Evolutionary conservation across 495 filamentous ascomycete species (phyloP).

Genomic region (Evernia prunastri): DNA sequence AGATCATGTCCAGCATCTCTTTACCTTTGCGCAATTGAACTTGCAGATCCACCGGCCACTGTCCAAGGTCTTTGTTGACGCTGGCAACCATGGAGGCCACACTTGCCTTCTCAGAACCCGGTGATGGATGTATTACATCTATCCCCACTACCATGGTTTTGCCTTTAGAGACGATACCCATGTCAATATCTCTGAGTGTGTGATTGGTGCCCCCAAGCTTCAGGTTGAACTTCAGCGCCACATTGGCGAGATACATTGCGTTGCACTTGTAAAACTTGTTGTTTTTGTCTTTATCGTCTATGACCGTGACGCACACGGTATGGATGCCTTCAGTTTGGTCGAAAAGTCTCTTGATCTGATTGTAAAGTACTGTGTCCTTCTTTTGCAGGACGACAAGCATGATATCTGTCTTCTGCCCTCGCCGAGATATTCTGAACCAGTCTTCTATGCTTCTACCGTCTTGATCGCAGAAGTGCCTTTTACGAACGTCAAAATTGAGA

Average conservation of each 20-base stretch:
- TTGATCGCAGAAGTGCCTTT: too few species aligned
- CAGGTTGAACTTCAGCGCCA: constrained; percentile 74
- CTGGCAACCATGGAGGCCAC: constrained; percentile 70
- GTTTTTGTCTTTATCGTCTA: too few species aligned
- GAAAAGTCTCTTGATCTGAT: not conserved
- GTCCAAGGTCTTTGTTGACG: constrained; percentile 53
- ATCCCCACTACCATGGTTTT: constrained; percentile 80
- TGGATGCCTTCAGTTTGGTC: constrained; percentile 44
- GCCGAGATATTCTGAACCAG: too few species aligned
- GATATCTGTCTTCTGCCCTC: not conserved
- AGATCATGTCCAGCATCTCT: constrained; percentile 53
- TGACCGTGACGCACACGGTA: constrained; percentile 54
- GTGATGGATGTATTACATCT: constrained; percentile 83
- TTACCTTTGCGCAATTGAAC: constrained; percentile 46
- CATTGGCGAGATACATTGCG: constrained; percentile 57
- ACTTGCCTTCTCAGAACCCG: constrained; percentile 53
- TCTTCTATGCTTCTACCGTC: too few species aligned
- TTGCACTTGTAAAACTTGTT: constrained; percentile 44
- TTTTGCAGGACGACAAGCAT: not conserved
- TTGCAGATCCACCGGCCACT: constrained; percentile 61
- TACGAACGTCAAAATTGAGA: too few species aligned
- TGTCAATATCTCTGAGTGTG: constrained; percentile 36
- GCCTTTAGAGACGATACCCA: constrained; percentile 50
- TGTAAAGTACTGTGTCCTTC: not conserved
- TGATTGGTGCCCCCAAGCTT: constrained; percentile 81